Percentiles rank a stretch among this genome's conserved stretches.
Evolutionary conservation across 2,329 filamentous ascomycete genomes (phyloP).

Genomic region (Pestalotiopsis sp.): DNA sequence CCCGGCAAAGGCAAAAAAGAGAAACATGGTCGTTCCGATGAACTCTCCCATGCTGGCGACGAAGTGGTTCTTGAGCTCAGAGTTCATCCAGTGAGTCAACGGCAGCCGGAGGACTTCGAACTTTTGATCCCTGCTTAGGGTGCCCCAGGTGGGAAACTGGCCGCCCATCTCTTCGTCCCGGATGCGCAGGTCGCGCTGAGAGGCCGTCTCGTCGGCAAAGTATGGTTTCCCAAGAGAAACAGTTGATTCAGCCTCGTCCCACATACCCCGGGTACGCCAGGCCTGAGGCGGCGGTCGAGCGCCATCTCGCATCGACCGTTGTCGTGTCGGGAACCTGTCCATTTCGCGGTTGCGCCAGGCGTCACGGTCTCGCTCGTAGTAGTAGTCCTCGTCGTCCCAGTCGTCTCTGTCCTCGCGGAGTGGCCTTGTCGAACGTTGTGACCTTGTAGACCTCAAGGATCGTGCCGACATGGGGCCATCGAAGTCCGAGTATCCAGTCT

Average conservation of each 20-base stretch:
- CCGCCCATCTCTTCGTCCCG: slow-evolving; percentile 17
- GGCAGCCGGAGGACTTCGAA: slow-evolving; percentile 46
- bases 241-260: neutral
- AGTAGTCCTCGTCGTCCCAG: slow-evolving; percentile 13
- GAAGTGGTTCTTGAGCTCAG: slow-evolving; percentile 46
- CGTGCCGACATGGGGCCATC: slow-evolving; percentile 6
- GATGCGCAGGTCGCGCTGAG: slow-evolving; percentile 1
- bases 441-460: slow-evolving; percentile 9
- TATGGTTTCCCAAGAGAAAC: neutral
- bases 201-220: slow-evolving; percentile 7
- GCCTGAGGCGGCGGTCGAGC: slow-evolving; percentile 4
- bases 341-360: slow-evolving; percentile 8
- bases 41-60: slow-evolving; percentile 40
- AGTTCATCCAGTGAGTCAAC: slow-evolving; percentile 50
- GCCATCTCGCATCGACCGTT: slow-evolving; percentile 1
- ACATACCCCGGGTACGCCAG: neutral
- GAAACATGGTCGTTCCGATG: slow-evolving; percentile 44
- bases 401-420: slow-evolving; percentile 10
- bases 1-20: slow-evolving; percentile 46
- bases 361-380: slow-evolving; percentile 10
- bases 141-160: slow-evolving; percentile 34
- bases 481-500: slow-evolving; percentile 5
- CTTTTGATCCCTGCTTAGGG: slow-evolving; percentile 41
- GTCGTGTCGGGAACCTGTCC: neutral
- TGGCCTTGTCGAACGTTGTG: neutral